Evolutionary conservation across 345 rosid species (phyloP).

Genomic region (Theobroma cacao): DNA sequence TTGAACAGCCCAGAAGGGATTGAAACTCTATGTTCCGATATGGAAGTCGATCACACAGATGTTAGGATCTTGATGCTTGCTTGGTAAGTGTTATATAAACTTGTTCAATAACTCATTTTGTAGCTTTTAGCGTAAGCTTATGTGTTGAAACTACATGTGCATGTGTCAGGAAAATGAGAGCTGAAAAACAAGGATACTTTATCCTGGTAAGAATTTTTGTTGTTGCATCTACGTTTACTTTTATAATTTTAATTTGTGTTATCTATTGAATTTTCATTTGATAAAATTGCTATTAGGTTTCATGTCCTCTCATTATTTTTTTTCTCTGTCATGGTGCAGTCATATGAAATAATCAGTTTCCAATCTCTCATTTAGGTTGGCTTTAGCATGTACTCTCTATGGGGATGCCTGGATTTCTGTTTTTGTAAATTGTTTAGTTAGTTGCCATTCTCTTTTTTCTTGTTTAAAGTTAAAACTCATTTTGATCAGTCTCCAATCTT

Average conservation of each 20-base stretch:
- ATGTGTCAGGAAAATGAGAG: slow-evolving; percentile 82
- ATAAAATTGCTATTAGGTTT: background rate
- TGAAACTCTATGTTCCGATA: slow-evolving; percentile 76
- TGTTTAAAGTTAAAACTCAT: background rate
- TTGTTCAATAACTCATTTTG: background rate
- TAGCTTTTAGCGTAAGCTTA: slow-evolving; percentile 4
- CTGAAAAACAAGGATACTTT: slow-evolving; percentile 96
- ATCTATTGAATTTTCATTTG: background rate
- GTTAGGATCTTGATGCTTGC: slow-evolving; percentile 97
- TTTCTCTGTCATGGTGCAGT: background rate
- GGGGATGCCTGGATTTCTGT: background rate
- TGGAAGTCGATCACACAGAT: slow-evolving; percentile 89
- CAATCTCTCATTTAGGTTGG: background rate
- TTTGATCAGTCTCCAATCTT: background rate
- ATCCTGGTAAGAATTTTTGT: slow-evolving; percentile 58
- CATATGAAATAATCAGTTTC: background rate
- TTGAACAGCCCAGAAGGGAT: slow-evolving; percentile 93
- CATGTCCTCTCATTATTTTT: background rate
- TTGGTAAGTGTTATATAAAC: slow-evolving; percentile 51
- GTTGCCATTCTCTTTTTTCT: background rate
- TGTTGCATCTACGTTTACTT: background rate
- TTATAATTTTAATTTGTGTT: background rate
- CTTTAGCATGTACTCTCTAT: background rate
- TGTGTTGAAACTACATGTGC: slow-evolving; percentile 11
- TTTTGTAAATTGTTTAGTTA: background rate